Percentiles rank a stretch among this genome's conserved stretches.
These are phyloP conservation scores for Phylloporus sp. DNA, from an alignment of 1,284 basidiomycete genomes.

Conservation along the genomic window DNA sequence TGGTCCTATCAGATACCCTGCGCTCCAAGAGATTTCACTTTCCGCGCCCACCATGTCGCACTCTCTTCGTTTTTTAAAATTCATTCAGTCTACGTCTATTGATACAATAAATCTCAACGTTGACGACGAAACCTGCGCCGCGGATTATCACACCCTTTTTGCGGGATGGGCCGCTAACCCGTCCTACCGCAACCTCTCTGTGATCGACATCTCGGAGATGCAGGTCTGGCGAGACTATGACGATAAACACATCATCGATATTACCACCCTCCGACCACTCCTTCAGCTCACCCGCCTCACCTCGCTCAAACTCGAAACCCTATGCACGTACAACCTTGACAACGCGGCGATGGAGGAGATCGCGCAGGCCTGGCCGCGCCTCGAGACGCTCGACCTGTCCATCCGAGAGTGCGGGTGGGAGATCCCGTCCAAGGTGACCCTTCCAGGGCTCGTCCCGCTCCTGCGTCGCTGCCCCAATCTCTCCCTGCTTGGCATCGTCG, in stretches of 20 bases:
- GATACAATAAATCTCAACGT: constrained; percentile 44
- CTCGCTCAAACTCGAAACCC: constrained; percentile 35
- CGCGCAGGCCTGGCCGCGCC: constrained; percentile 37
- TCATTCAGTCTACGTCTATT: constrained; percentile 36
- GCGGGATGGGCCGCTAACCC: constrained; percentile 33
- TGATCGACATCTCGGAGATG: constrained; percentile 40
- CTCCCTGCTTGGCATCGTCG: constrained; percentile 31
- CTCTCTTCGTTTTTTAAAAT: constrained; percentile 34
- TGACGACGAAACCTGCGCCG: constrained; percentile 39
- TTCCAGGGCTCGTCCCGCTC: constrained; percentile 33
- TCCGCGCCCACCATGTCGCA: constrained; percentile 33
- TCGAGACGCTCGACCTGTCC: constrained; percentile 35
- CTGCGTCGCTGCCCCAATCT: constrained; percentile 34
- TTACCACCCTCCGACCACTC: constrained; percentile 33
- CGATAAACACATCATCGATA: constrained; percentile 40
- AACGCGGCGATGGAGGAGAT: constrained; percentile 34
- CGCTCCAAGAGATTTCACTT: constrained; percentile 31
- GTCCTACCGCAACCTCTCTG: constrained; percentile 32
- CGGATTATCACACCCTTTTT: constrained; percentile 33
- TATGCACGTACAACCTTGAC: constrained; percentile 37
- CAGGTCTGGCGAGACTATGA: constrained; percentile 39
- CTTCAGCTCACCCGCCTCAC: constrained; percentile 29
- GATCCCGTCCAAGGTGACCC: constrained; percentile 37
- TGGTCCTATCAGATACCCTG: constrained; percentile 25
- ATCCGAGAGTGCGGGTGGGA: constrained; percentile 41